phyloP scores from a whole-genome alignment of 2,329 filamentous ascomycete species.

The Aureobasidium sp. region DNA sequence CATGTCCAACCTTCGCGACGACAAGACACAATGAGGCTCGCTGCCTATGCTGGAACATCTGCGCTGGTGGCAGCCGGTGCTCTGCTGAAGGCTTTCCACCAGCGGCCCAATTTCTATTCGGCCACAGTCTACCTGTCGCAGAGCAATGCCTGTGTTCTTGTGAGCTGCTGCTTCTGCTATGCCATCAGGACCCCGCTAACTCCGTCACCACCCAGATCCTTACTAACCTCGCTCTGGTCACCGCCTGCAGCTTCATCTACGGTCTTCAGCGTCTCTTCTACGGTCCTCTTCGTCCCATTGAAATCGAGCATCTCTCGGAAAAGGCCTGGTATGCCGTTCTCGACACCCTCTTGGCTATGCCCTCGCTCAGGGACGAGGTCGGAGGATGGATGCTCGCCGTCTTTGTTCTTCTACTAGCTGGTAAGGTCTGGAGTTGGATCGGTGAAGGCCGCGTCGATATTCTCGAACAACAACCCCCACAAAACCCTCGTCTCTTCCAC shows the following conservation, averaged over 20 bases:
- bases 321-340: slow-evolving; percentile 97
- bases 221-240: slow-evolving; percentile 78
- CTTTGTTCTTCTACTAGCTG: slow-evolving; percentile 86
- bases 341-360: slow-evolving; percentile 96
- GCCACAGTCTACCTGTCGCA: slow-evolving; percentile 95
- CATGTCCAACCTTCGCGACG: background rate
- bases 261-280: slow-evolving; percentile 85
- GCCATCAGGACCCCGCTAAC: background rate
- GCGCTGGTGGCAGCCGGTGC: slow-evolving; percentile 76
- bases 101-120: slow-evolving; percentile 96
- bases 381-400: slow-evolving; percentile 93
- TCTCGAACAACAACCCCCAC: slow-evolving; percentile 87
- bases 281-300: slow-evolving; percentile 80
- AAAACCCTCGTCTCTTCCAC: slow-evolving; percentile 84
- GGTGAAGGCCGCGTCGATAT: slow-evolving; percentile 90
- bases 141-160: slow-evolving; percentile 91
- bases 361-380: slow-evolving; percentile 91
- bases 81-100: slow-evolving; percentile 82
- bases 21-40: slow-evolving; percentile 16
- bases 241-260: slow-evolving; percentile 74
- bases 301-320: slow-evolving; percentile 95
- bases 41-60: slow-evolving; percentile 42
- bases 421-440: slow-evolving; percentile 98
- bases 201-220: slow-evolving; percentile 54
- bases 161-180: slow-evolving; percentile 28